Evolutionary conservation across 1,139 yeast genomes (phyloP).

Genomic region (Magnusiomyces suaveolens): DNA sequence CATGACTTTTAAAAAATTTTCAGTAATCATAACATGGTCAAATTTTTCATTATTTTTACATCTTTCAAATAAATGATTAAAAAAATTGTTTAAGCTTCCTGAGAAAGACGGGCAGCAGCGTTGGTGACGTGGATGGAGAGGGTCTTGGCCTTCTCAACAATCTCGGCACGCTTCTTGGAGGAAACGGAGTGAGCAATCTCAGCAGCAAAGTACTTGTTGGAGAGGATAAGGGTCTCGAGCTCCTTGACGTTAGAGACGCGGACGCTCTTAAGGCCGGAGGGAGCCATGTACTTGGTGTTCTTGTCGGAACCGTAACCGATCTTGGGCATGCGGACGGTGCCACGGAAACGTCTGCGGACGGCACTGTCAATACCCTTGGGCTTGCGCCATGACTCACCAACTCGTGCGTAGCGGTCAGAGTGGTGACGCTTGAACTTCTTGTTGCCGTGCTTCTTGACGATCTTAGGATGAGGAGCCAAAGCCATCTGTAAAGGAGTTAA

Average conservation of each 20-base stretch:
- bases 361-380: slow-evolving; percentile 99
- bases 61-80: no score
- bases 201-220: slow-evolving; percentile 98
- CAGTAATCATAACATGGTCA: background rate
- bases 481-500: slow-evolving; percentile 49
- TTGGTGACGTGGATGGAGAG: slow-evolving; percentile 98
- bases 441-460: slow-evolving; percentile 94
- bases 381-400: slow-evolving; percentile 98
- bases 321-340: slow-evolving; percentile 97
- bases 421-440: slow-evolving; percentile 99
- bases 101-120: slow-evolving; percentile 97
- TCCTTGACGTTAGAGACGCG: slow-evolving; percentile 87
- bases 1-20: background rate
- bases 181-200: slow-evolving; percentile 99
- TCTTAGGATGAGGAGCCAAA: slow-evolving; percentile 98
- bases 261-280: slow-evolving; percentile 97
- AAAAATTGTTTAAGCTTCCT: slow-evolving; percentile 82
- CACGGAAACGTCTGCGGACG: slow-evolving; percentile 99
- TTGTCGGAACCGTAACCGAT: slow-evolving; percentile 99
- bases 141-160: slow-evolving; percentile 95
- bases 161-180: slow-evolving; percentile 95
- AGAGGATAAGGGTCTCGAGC: slow-evolving; percentile 91
- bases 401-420: slow-evolving; percentile 99
- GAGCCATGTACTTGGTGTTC: slow-evolving; percentile 91
- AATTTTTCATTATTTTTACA: slow-evolving; percentile 1